Evolutionary conservation across 352 stramenopile genomes (phyloP).

Genomic region (Pythium phragmitis): DNA sequence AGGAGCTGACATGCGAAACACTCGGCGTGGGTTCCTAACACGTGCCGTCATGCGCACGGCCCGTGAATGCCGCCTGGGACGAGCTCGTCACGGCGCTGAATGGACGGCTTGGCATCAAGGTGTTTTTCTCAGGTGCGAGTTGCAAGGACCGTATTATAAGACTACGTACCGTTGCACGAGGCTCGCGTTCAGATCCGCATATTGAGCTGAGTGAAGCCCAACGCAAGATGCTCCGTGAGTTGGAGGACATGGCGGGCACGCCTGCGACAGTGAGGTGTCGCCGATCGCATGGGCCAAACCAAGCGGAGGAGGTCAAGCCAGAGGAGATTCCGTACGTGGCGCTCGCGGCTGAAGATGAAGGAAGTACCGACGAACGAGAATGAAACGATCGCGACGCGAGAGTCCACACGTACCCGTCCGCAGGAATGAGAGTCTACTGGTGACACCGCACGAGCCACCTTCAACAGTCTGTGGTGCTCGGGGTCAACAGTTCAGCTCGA

Average conservation of each 20-base stretch:
- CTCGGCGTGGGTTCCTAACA: too few species aligned
- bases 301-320: background rate
- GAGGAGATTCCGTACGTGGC: constrained; percentile 6
- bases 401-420: background rate
- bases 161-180: constrained; percentile 8
- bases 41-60: too few species aligned
- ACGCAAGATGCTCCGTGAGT: background rate
- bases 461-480: too few species aligned
- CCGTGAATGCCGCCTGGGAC: constrained; percentile 3
- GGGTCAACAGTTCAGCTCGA: too few species aligned
- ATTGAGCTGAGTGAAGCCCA: constrained; percentile 7
- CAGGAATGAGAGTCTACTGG: background rate
- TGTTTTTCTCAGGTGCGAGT: constrained; percentile 14
- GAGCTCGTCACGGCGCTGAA: constrained; percentile 3
- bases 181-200: constrained; percentile 1
- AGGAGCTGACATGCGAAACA: too few species aligned
- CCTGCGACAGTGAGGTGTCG: background rate
- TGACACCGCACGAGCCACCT: background rate
- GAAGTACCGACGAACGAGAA: background rate
- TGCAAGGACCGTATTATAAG: constrained; percentile 12
- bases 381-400: background rate
- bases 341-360: constrained; percentile 11
- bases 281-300: background rate
- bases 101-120: background rate
- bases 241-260: background rate